A percentile compares a stretch with the other conserved stretches of the same genome.
Evolutionary conservation across 1,139 yeast species (phyloP).

Genomic region (Yamadazyma dushanensis): DNA sequence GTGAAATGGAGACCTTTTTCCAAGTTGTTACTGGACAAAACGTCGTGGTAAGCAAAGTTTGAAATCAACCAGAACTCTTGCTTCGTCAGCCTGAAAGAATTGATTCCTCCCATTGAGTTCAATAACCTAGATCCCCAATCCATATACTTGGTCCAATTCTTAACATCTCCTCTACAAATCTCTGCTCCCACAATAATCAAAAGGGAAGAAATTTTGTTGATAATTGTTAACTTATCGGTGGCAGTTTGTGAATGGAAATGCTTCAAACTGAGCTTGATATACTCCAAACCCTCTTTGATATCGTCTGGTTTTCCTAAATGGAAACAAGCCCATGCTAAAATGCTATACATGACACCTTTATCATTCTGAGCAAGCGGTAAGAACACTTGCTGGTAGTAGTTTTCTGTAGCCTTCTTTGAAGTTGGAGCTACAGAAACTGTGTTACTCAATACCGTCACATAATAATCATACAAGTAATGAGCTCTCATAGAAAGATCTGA

Average conservation of each 20-base stretch:
- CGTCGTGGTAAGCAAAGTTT: constrained; percentile 82
- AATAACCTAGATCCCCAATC: constrained; percentile 63
- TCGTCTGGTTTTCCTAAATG: constrained; percentile 50
- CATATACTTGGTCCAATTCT: constrained; percentile 64
- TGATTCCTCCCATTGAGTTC: constrained; percentile 58
- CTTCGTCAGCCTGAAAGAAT: constrained; percentile 51
- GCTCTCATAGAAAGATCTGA: constrained; percentile 10
- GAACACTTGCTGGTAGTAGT: constrained; percentile 71
- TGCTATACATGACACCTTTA: constrained; percentile 64
- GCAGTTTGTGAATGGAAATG: constrained; percentile 31
- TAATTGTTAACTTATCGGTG: constrained; percentile 19
- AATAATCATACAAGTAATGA: constrained; percentile 57
- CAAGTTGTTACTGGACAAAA: constrained; percentile 60
- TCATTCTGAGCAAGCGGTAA: constrained; percentile 75
- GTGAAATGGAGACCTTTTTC: constrained; percentile 61
- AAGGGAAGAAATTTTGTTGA: constrained; percentile 61
- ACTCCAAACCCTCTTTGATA: constrained; percentile 44
- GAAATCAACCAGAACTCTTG: constrained; percentile 73
- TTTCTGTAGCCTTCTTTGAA: constrained; percentile 48
- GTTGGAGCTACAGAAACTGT: constrained; percentile 64
- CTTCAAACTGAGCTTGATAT: constrained; percentile 46
- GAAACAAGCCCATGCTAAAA: constrained; percentile 79
- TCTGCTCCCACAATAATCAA: constrained; percentile 71
- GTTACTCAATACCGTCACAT: constrained; percentile 57
- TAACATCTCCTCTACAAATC: constrained; percentile 74